Conservation (phyloP, 139 green algal genomes). For the Nannochloris sp. region DNA sequence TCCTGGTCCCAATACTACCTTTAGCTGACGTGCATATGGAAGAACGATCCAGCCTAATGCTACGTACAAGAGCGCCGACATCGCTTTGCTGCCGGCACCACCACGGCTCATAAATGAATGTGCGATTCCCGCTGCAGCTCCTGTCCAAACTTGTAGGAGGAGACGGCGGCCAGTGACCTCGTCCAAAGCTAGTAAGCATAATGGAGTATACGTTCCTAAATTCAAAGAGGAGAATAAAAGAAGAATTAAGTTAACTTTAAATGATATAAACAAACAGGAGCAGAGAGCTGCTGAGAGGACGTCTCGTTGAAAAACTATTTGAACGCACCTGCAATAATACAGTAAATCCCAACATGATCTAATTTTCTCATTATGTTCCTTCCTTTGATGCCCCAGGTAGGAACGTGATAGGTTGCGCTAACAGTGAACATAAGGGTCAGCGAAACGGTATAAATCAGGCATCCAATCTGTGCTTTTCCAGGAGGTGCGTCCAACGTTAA, state of each 20-base stretch:
- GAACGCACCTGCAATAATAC: conserved; percentile 36
- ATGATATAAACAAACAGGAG: too few species aligned
- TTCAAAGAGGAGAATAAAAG: too few species aligned
- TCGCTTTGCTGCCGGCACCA: not conserved
- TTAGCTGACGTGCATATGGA: not conserved
- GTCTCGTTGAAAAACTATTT: too few species aligned
- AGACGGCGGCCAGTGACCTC: not conserved
- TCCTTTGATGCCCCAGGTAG: conserved; percentile 19
- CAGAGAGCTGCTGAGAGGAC: too few species aligned
- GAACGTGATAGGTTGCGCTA: conserved; percentile 26
- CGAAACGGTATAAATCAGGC: not conserved
- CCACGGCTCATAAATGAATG: conserved; percentile 28
- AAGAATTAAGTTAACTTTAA: too few species aligned
- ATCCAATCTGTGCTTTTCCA: not conserved
- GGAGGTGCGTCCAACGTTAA: not conserved
- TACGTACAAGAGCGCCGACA: conserved; percentile 23
- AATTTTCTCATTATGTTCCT: conserved; percentile 19
- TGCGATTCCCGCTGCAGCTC: conserved; percentile 16
- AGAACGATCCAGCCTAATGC: conserved; percentile 19
- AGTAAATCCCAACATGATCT: conserved; percentile 41
- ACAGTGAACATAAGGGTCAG: conserved; percentile 13
- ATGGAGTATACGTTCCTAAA: conserved; percentile 45
- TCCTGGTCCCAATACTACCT: not conserved
- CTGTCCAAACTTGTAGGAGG: conserved; percentile 23
- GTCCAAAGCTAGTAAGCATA: conserved; percentile 24